These are phyloP conservation scores for Wickerhamomyces queroliae DNA, from an alignment of 805 yeast species.

Conservation along the genomic window DNA sequence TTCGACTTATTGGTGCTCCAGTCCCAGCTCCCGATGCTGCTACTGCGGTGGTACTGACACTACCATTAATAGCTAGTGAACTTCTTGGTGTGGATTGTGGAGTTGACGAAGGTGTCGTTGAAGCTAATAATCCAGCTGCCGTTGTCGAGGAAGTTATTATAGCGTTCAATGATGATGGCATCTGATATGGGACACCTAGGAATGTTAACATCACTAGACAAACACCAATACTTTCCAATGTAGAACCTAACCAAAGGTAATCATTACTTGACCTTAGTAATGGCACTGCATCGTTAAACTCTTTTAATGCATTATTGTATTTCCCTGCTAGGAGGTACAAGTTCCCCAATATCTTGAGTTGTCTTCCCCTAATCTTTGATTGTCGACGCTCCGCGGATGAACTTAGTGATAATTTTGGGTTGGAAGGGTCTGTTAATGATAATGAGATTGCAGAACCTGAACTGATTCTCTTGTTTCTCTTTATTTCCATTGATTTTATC, in stretches of 20 bases:
- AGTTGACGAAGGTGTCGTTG: background rate
- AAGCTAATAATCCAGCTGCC: too few species aligned
- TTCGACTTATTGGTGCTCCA: background rate
- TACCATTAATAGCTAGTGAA: constrained; percentile 3
- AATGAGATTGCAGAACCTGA: constrained; percentile 19
- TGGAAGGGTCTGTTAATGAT: constrained; percentile 25
- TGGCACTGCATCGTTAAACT: constrained; percentile 68
- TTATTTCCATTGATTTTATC: constrained; percentile 27
- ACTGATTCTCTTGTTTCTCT: constrained; percentile 35
- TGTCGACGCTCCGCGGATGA: constrained; percentile 29
- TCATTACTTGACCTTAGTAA: constrained; percentile 61
- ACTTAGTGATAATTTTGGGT: constrained; percentile 27
- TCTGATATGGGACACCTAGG: constrained; percentile 44
- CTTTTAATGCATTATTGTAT: constrained; percentile 59
- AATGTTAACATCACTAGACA: constrained; percentile 56
- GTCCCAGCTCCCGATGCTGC: background rate
- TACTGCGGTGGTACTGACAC: constrained; percentile 6
- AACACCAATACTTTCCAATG: constrained; percentile 77
- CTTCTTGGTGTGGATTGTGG: constrained; percentile 5
- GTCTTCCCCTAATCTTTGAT: constrained; percentile 61
- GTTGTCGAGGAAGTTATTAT: constrained; percentile 26
- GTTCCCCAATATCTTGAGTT: constrained; percentile 68
- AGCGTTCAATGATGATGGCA: constrained; percentile 25
- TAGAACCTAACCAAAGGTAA: constrained; percentile 81
- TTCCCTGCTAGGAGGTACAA: constrained; percentile 79